These are phyloP conservation scores for Dysphania ambrosioides DNA, from an alignment of 148 eudicot genomes.

Conservation along the genomic window DNA sequence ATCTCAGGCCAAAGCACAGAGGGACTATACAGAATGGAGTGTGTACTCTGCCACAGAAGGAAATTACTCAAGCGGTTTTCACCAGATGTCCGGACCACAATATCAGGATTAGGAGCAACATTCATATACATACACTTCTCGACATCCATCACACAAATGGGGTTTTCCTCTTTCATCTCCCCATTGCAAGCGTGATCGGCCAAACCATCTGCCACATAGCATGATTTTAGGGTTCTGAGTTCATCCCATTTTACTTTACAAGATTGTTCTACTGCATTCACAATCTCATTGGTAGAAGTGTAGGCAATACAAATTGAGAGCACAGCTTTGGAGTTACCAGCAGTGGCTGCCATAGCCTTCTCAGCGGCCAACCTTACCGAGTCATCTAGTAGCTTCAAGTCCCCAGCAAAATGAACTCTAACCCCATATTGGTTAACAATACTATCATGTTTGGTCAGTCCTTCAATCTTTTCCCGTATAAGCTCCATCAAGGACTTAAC, in stretches of 20 bases:
- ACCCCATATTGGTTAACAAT: conserved; percentile 59
- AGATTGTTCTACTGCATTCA: conserved; percentile 52
- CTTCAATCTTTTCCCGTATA: conserved; percentile 59
- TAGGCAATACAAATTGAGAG: conserved; percentile 63
- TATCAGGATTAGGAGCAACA: conserved; percentile 57
- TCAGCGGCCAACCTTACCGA: conserved; percentile 57
- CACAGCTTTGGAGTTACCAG: conserved; percentile 46
- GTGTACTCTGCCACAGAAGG: conserved; percentile 64
- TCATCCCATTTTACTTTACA: conserved; percentile 55
- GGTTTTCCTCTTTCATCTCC: conserved; percentile 3
- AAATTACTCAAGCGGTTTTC: conserved; percentile 75
- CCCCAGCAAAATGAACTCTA: conserved; percentile 58
- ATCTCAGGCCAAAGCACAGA: conserved; percentile 72
- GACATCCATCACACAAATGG: conserved; percentile 36
- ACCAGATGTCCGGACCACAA: conserved; percentile 64
- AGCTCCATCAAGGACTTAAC: conserved; percentile 60
- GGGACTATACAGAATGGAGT: conserved; percentile 50
- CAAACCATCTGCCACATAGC: conserved; percentile 30
- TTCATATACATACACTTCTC: conserved; percentile 54
- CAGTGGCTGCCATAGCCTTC: conserved; percentile 57
- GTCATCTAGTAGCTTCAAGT: conserved; percentile 44
- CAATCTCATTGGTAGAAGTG: conserved; percentile 66
- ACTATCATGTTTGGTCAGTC: conserved; percentile 50
- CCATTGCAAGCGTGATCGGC: conserved; percentile 10
- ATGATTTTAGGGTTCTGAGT: conserved; percentile 24